Evolutionary conservation across 2,329 filamentous ascomycete genomes (phyloP), one percentile per base, ranked within the genome.

Genomic region (Epichloe sibirici): DNA sequence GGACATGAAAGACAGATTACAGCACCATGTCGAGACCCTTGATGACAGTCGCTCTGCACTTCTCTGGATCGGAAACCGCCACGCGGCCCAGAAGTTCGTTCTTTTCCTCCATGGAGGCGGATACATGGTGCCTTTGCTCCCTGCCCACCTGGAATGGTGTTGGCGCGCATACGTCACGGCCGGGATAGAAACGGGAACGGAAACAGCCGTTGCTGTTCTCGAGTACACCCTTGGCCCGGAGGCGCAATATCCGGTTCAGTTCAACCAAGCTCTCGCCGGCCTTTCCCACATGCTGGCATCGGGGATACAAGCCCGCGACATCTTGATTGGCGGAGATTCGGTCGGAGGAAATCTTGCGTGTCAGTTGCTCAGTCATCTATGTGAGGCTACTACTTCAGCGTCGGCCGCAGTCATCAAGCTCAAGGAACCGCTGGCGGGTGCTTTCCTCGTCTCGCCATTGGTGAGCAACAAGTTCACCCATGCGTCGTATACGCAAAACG

Each of bases 321-420:
- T 66, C 7, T 46, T 66, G 8, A 51, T 69, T 11, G 66, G 65
- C 3, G 66, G 66, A 8, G 66, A 69, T 44, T 67, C 65, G 35
- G 65, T 63, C 0, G 66, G 66, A 7, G 66, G 60, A 2, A 66
- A 66, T 45, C 52, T 69, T 31, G 58, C 63, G 5, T 57, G 57
- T 8, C 63, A 65, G 55, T 25, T 69, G 25, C 51, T 69, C 11
- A 48, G 58, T 3, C 65, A 67, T 48, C 35, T 67, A 4, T 34
- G 65, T n/a, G 58, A 64, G 38, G 58, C 63, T 2, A 59, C 63
- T 42, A 59, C 62, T 1, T 43, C n/a, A 0, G 57, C 58, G 1
- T 28, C 45, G 15, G 4, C 8, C 8, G 21, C 45, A 17, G 45
- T 65, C 49, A 42, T 65, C 49, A 42, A 38, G 15, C 49, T 67